These are phyloP conservation scores for Cystobasidium tubakii DNA, from an alignment of 768 basidiomycete genomes.

Conservation along the genomic window DNA sequence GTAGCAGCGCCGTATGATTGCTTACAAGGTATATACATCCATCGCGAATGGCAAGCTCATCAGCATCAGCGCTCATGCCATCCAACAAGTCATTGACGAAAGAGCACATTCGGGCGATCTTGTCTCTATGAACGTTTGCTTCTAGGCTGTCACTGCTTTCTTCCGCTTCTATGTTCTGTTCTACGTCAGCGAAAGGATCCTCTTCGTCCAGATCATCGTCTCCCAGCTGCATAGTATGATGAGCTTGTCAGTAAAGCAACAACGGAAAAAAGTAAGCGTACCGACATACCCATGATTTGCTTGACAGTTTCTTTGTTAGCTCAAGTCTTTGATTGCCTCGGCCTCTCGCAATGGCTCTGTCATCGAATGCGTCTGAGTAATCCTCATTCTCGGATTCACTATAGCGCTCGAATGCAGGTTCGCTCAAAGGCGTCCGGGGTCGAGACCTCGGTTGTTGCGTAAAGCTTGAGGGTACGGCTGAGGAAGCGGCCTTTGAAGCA, in stretches of 20 bases:
- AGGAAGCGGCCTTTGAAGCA: neutral
- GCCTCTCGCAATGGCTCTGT: constrained; percentile 45
- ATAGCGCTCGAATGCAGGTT: constrained; percentile 29
- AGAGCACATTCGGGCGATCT: constrained; percentile 76
- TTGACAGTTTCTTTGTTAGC: constrained; percentile 77
- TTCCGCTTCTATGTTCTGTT: constrained; percentile 36
- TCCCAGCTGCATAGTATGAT: constrained; percentile 56
- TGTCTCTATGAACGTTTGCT: constrained; percentile 85
- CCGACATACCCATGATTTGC: constrained; percentile 73
- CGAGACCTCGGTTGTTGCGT: neutral
- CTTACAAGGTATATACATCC: constrained; percentile 81
- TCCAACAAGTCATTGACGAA: constrained; percentile 79
- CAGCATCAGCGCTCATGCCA: constrained; percentile 71
- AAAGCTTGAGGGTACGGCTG: neutral
- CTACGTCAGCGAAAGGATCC: constrained; percentile 93
- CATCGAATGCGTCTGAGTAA: constrained; percentile 91
- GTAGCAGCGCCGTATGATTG: neutral
- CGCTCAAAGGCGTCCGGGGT: neutral
- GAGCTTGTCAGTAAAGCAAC: constrained; percentile 22
- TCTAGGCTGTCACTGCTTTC: constrained; percentile 68
- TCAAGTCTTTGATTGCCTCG: constrained; percentile 56
- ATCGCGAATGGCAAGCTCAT: constrained; percentile 67
- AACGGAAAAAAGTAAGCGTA: no score
- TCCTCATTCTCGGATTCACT: constrained; percentile 66
- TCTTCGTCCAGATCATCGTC: constrained; percentile 83